Evolutionary conservation across 352 stramenopile genomes (phyloP).

Genomic region (Globisporangium lucens): DNA sequence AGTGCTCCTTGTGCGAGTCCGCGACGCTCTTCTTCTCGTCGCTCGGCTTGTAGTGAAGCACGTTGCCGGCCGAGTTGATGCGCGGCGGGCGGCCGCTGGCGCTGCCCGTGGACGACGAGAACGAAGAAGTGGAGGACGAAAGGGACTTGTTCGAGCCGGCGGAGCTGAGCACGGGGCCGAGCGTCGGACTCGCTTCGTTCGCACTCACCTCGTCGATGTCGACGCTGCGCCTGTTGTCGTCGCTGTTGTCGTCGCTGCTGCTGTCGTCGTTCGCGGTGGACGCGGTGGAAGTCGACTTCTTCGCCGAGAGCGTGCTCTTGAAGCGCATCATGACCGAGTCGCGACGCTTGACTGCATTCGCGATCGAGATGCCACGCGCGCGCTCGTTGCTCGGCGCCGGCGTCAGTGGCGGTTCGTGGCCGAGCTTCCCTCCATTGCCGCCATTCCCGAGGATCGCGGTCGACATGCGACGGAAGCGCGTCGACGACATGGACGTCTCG

Average conservation of each 20-base stretch:
- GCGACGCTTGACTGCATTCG: constrained; percentile 17
- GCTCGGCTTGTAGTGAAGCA: constrained; percentile 32
- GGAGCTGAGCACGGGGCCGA: neutral
- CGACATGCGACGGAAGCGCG: constrained; percentile 22
- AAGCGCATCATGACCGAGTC: constrained; percentile 20
- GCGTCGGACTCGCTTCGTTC: constrained; percentile 10
- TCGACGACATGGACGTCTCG: constrained; percentile 19
- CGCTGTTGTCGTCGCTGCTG: constrained; percentile 8
- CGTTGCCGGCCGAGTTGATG: constrained; percentile 34
- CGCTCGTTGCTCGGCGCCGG: neutral
- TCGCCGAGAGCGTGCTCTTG: constrained; percentile 8
- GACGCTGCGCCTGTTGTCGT: constrained; percentile 9
- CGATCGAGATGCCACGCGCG: constrained; percentile 28
- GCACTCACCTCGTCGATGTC: constrained; percentile 18
- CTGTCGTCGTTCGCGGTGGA: constrained; percentile 7
- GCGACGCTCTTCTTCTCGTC: constrained; percentile 37
- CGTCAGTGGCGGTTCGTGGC: constrained; percentile 3
- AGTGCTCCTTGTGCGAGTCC: constrained; percentile 38
- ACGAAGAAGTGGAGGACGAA: neutral
- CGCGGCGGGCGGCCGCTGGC: constrained; percentile 21
- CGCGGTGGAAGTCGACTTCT: constrained; percentile 4
- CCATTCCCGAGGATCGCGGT: constrained; percentile 12
- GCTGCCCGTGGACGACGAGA: constrained; percentile 16
- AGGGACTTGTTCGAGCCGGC: constrained; percentile 8
- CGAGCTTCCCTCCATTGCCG: constrained; percentile 16